Evolutionary conservation across 1,139 yeast genomes (phyloP), one percentile per base, ranked within the genome.

Genomic region (Taiozyma sp.): DNA sequence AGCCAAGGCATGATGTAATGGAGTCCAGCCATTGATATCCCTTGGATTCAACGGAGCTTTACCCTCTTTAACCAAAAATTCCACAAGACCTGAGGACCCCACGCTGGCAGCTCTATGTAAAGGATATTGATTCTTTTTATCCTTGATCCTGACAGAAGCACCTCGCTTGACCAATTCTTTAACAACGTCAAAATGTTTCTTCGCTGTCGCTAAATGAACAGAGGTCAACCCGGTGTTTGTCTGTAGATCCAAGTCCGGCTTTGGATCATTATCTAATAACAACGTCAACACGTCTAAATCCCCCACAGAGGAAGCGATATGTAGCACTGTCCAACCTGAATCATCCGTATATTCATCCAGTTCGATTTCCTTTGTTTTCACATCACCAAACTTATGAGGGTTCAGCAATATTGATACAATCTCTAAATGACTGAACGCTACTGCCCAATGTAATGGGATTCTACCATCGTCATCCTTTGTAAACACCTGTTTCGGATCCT

Each of bases 391-490:
- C 22, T 59, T 54, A 35, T 59, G 64, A 5, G 77, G 75, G 39
- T 75, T 68, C 28, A 85, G 65, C 14, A 87, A 68, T 43, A 72
- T 65, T 42, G 77, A 67, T 2, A 81, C 83, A 29, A 86, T 71
- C 34, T 79, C 82, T 11, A 68, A 60, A 54, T 83, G 76, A 50
- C 82, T 79, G 58, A 75, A 74, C 1, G 96, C 81, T 39, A 85
- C 80, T 0, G 97, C 97, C 97, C 97, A 91, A 64, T 88, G 95
- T 47, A 91, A 70, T 4, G 97, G 87, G 3, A 88, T 83, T 55
- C 98, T 76, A 3, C 83, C 86, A 63, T 90, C 97, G 7, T 74
- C 77, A 63, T 91, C 97, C 55, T 68, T 71, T 19, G 61, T 49
- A 4, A 75, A 57, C 3, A 77, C 76, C 13, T 71, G 58, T 29